Evolutionary conservation across 805 yeast species (phyloP), one percentile per base, ranked within the genome.

Genomic region (Candida sakaeoensis): DNA sequence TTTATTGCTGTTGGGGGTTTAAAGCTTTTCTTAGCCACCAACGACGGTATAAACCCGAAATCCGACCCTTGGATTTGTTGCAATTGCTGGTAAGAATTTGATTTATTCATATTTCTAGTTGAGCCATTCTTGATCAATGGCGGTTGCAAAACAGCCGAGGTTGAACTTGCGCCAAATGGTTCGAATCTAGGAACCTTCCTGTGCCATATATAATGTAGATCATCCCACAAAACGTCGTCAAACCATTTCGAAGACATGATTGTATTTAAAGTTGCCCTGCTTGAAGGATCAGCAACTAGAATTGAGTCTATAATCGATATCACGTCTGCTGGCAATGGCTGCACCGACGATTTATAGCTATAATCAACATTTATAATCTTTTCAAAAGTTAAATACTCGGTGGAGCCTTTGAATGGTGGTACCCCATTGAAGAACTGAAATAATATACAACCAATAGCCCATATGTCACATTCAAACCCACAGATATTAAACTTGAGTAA

Each of bases 381-480:
- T 55, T 89, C 95, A 63, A 89, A 89, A 0, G 95, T 89, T 42
- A 81, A 75, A 56, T 85, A 81, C 61, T 89, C 96, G 15, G 88
- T 86, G 15, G 74, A 65, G 0, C 95, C 96, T 58, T 89, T 85
- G 59, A 89, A 89, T 1, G 97, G 96, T 2, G 96, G 96, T 17
- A 68, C 63, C 0, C 96, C 96, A 33, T 83, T 80, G 38, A 86
- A 74, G 54, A 90, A 74, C 60, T 89, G 97, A 58, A 73, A 89
- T 28, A 90, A 61, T 26, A 89, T 85, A 60, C 97, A 89, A 1
- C 96, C 97, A 41, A 88, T 60, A 1, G 97, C 96, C 97, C 97
- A 89, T n/a, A 86, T 62, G 58, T 89, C 97, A 23, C 91, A 74
- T 46, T 82, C 83, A 54, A 79, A 85, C 14, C 95, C 93, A 55